Base-by-base conservation (phyloP, 2,329 filamentous ascomycete genomes). In the Emmonsiellopsis sp. region DNA sequence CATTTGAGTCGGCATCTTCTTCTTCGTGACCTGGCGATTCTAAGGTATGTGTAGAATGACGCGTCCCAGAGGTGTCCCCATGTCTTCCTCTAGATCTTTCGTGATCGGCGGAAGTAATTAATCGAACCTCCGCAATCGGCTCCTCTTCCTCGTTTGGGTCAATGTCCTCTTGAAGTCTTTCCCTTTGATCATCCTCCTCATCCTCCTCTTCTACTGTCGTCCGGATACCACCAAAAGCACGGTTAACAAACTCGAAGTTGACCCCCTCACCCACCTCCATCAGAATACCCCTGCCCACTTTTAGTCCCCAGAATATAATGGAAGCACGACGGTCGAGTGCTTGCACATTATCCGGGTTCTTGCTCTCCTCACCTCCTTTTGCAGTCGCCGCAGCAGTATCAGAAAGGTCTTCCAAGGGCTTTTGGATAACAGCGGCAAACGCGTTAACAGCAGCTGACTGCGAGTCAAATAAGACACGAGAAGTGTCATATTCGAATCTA, bases 141-240 rank as follows among this genome's bases (percentile, higher is more conserved):
- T 74, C 68, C 31, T 78, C 72, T 27, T 76, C 72, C 42, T 72
- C 70, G 39, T 74, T 65, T 1, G 72, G 54, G 49, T 58, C 70
- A 21, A 79, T 72, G 46, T 79, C 74, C 52, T 75, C 71, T 56
- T 78, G 75, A 8, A 65, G 60, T 45, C 68, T 66, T 57, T 79
- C 78, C 54, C 72, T 68, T 0, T 67, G 69, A 48, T 71, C 59
- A 56, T 71, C 61, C 21, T 64, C 9, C 27, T 62, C 62, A 14
- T 69, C 67, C 32, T 65, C 64, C 32, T 71, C 65, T 37, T 64
- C 65, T 42, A 77, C 60, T 1, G 69, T 66, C 10, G 74, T 70
- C 5, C 77, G 76, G n/a, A 78, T 64, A 0, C 82, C 83, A 34
- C 82, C 82, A 66, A 84, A 85, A 3, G 81, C 80, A 34, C 75